These are phyloP conservation scores for Phytophthora sp. DNA, from an alignment of 352 stramenopile genomes.

Conservation along the genomic window DNA sequence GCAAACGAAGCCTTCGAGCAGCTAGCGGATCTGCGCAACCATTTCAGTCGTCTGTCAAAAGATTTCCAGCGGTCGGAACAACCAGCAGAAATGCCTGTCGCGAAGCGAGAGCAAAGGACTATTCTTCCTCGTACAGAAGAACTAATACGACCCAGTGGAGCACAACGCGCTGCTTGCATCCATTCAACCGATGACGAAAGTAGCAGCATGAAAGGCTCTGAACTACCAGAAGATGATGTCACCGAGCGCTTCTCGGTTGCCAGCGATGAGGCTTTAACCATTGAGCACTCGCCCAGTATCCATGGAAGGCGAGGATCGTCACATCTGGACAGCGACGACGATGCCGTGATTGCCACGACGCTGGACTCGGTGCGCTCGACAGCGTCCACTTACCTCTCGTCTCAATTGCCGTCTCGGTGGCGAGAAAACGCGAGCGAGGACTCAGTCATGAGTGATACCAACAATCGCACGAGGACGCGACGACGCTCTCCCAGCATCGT, in stretches of 20 bases:
- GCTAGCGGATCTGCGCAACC: constrained; percentile 43
- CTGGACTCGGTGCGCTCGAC: constrained; percentile 20
- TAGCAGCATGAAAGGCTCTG: background rate
- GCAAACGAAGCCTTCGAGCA: constrained; percentile 53
- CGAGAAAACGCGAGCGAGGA: constrained; percentile 1
- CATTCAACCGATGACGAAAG: constrained; percentile 16
- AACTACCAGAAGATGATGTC: constrained; percentile 3
- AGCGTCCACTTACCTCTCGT: constrained; percentile 14
- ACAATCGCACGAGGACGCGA: constrained; percentile 5
- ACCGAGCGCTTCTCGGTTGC: constrained; percentile 1
- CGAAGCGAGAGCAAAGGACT: background rate
- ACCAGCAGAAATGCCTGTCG: background rate
- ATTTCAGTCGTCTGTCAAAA: constrained; percentile 44
- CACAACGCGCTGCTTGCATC: background rate
- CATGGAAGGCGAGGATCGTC: background rate
- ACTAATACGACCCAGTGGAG: background rate
- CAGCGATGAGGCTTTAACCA: constrained; percentile 6
- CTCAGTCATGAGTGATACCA: constrained; percentile 13
- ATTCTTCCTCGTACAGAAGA: background rate
- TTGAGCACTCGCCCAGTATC: constrained; percentile 11
- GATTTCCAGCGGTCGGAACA: constrained; percentile 31
- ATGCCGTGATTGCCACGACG: background rate
- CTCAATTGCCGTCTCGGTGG: constrained; percentile 16
- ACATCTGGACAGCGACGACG: constrained; percentile 7
- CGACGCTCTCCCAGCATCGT: background rate